phyloP scores from a whole-genome alignment of 768 basidiomycete species.

The Lactifluus subvellereus region DNA sequence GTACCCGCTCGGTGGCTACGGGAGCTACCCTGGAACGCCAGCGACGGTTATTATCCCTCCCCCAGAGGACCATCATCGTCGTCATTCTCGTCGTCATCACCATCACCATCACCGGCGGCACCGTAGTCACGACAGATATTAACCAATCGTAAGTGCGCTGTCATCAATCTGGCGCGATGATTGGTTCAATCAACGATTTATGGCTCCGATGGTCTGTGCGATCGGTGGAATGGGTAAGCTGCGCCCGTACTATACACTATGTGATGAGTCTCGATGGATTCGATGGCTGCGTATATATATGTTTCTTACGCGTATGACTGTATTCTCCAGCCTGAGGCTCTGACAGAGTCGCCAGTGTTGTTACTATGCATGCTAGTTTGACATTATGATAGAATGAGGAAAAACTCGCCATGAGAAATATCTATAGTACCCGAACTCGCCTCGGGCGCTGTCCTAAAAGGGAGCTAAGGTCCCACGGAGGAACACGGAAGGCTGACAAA shows the following conservation, averaged over 20 bases:
- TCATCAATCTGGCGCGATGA: neutral
- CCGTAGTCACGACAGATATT: slow-evolving; percentile 20
- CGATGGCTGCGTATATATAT: neutral
- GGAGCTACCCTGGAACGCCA: neutral
- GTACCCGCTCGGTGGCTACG: neutral
- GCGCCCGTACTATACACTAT: neutral
- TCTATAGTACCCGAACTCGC: no score
- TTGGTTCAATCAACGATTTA: neutral
- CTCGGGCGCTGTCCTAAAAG: neutral
- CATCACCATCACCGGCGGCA: slow-evolving; percentile 18
- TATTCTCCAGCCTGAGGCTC: neutral
- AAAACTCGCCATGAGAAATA: no score
- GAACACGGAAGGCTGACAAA: neutral
- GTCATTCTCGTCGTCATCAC: neutral
- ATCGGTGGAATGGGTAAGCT: neutral
- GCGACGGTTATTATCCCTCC: neutral
- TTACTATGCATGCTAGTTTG: neutral
- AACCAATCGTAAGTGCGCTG: neutral
- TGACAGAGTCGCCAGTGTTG: neutral
- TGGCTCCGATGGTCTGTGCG: neutral
- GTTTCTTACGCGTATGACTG: neutral
- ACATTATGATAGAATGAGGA: no score
- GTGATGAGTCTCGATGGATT: neutral
- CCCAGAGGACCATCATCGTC: neutral
- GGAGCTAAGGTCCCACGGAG: slow-evolving; percentile 3